Percentiles rank a stretch among this genome's conserved stretches.
Evolutionary conservation across 2,329 filamentous ascomycete species (phyloP).

Genomic region (Microcera coccophila): DNA sequence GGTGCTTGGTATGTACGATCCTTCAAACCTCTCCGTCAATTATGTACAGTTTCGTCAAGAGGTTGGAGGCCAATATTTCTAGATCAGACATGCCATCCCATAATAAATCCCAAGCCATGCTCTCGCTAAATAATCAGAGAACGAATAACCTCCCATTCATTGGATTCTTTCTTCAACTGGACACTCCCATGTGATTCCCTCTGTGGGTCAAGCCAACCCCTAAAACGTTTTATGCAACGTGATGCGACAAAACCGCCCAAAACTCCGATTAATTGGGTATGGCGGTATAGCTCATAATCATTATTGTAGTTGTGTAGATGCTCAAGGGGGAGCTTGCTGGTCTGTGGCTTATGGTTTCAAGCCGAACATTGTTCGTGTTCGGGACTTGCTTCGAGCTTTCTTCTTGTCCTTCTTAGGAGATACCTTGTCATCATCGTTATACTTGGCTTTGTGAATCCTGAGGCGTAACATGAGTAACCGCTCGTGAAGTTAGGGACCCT

Average conservation of each 20-base stretch:
- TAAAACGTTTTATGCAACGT: constrained; percentile 8
- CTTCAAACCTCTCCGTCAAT: too few relatives aligned
- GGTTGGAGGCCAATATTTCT: too few relatives aligned
- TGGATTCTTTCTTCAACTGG: too few relatives aligned
- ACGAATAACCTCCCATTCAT: too few relatives aligned
- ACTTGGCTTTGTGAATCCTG: constrained; percentile 97
- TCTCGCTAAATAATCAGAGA: too few relatives aligned
- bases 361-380: constrained; percentile 69
- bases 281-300: constrained; percentile 30
- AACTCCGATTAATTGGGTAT: constrained; percentile 34
- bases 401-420: constrained; percentile 51
- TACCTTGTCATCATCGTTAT: constrained; percentile 60
- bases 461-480: background rate
- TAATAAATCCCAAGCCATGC: too few relatives aligned
- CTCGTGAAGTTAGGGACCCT: background rate
- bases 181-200: too few relatives aligned
- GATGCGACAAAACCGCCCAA: constrained; percentile 26
- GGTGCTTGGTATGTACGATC: too few relatives aligned
- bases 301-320: constrained; percentile 19
- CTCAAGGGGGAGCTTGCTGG: constrained; percentile 9
- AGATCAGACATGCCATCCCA: too few relatives aligned
- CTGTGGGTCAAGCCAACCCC: constrained; percentile 20
- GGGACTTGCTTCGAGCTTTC: constrained; percentile 71
- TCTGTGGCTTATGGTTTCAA: constrained; percentile 29
- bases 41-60: too few relatives aligned